Base-by-base conservation (phyloP, 2,329 filamentous ascomycete genomes). In the Penicillium hesseltinei region DNA sequence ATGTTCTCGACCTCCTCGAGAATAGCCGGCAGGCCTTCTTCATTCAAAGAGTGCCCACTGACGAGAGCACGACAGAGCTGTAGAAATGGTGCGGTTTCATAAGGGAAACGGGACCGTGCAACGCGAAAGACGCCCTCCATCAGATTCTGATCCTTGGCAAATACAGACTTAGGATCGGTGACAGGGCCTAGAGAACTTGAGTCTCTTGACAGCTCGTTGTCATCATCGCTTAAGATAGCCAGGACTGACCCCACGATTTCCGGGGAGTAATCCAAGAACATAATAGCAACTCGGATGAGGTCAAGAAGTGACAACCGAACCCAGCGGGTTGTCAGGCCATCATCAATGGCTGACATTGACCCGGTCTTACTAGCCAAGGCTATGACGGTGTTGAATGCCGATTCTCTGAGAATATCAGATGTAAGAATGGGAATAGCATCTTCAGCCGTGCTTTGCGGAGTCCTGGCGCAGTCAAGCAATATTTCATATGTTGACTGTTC, bases 1-100 rank as follows among this genome's bases (percentile, higher is more conserved):
- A 92, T 88, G 56, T 81, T 82, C 56, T 87, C 84, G 13, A 97
- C 79, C 54, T 88, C 79, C n/a, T 82, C 77, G 38, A 88, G 74
- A 10, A 92, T 80, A 42, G 81, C 64, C 65, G 79, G 73, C 68
- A 82, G 60, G 60, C 85, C 77, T 46, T 80, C 78, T 19, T 77
- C 73, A 47, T 75, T 75, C 23, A 78, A 70, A 31, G 76, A 68
- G 36, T 78, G 73, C 23, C 75, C 78, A 57, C 75, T 75, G 8
- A 82, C 83, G 17, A 96, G 76, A 39, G 83, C 84, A 54, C 86
- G 86, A 69, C 86, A 88, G 39, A 95, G 77, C 52, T 83, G 85
- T 59, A 95, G 76, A 66, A 96, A 91, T 0, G 92, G 91, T 3
- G 87, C 75, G 46, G 90, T 87, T 74, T 97, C 93, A 72, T 90